phyloP scores from a whole-genome alignment of 805 yeast genomes.

The baker's yeast (Saccharomyces cerevisiae) region DNA sequence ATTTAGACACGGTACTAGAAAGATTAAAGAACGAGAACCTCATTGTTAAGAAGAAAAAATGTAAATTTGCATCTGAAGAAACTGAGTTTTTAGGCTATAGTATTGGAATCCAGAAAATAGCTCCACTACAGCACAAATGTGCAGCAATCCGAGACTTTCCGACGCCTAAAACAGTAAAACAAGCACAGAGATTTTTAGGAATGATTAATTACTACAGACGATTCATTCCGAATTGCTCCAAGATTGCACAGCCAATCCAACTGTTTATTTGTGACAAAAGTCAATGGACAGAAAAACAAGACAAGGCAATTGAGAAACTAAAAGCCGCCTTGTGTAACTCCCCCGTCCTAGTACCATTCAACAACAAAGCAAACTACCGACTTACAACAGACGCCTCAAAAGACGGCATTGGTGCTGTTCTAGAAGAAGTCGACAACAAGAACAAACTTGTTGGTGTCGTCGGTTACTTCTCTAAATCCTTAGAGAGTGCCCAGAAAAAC shows the following conservation, averaged over 20 bases:
- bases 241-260: constrained; percentile 3
- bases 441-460: constrained; percentile 8
- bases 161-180: constrained; percentile 3
- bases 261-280: no score
- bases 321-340: not conserved
- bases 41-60: constrained; percentile 11
- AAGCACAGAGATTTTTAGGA: constrained; percentile 13
- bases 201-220: constrained; percentile 11
- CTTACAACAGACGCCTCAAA: constrained; percentile 12
- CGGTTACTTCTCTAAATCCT: constrained; percentile 7
- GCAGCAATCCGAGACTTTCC: constrained; percentile 9
- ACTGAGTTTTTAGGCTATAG: constrained; percentile 7
- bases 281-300: constrained; percentile 3
- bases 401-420: constrained; percentile 12
- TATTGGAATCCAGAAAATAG: not conserved
- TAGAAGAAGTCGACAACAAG: constrained; percentile 6
- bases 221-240: constrained; percentile 11
- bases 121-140: constrained; percentile 10
- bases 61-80: constrained; percentile 4
- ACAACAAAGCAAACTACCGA: not conserved
- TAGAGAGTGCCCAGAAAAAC: constrained; percentile 6
- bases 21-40: constrained; percentile 1
- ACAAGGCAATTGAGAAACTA: not conserved
- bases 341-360: constrained; percentile 5
- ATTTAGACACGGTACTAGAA: constrained; percentile 7